These are phyloP conservation scores for Cryptococcus jaspeensis DNA, from an alignment of 1,284 basidiomycete genomes.

Conservation along the genomic window DNA sequence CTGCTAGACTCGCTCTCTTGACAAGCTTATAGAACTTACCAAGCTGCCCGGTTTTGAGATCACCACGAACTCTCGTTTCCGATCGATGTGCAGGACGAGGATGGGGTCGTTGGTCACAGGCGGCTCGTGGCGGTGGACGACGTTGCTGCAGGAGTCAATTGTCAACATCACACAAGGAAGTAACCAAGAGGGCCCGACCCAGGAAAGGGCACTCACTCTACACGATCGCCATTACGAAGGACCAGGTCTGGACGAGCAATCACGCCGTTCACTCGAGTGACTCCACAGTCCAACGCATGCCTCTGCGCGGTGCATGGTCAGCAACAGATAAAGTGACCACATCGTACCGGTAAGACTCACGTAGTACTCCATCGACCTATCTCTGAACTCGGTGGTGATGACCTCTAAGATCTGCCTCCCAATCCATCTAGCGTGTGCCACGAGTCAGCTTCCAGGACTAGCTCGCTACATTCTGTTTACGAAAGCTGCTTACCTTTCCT, in stretches of 20 bases:
- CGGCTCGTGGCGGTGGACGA: slow-evolving; percentile 94
- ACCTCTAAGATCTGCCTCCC: slow-evolving; percentile 62
- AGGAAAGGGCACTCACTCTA: slow-evolving; percentile 75
- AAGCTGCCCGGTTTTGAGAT: slow-evolving; percentile 94
- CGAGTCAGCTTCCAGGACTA: neutral
- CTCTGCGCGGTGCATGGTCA: slow-evolving; percentile 58
- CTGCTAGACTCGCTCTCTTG: too few relatives aligned
- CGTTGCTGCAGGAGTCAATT: slow-evolving; percentile 62
- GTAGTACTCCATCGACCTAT: slow-evolving; percentile 88
- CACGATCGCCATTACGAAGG: slow-evolving; percentile 81
- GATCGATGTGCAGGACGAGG: slow-evolving; percentile 73
- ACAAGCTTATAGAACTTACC: too few relatives aligned
- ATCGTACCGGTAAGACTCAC: slow-evolving; percentile 57
- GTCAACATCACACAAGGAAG: neutral
- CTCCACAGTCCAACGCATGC: slow-evolving; percentile 89
- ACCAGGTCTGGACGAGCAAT: slow-evolving; percentile 75
- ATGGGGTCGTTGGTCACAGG: slow-evolving; percentile 87
- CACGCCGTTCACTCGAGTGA: slow-evolving; percentile 88
- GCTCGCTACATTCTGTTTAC: neutral
- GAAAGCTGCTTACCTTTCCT: slow-evolving; percentile 67
- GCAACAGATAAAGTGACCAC: neutral
- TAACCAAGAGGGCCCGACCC: too few relatives aligned
- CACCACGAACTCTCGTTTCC: slow-evolving; percentile 77
- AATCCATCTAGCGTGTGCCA: slow-evolving; percentile 35
- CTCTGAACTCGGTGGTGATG: slow-evolving; percentile 84